These are phyloP conservation scores for Ganoderma resinaceum DNA, from an alignment of 1,284 basidiomycete species.

Conservation along the genomic window DNA sequence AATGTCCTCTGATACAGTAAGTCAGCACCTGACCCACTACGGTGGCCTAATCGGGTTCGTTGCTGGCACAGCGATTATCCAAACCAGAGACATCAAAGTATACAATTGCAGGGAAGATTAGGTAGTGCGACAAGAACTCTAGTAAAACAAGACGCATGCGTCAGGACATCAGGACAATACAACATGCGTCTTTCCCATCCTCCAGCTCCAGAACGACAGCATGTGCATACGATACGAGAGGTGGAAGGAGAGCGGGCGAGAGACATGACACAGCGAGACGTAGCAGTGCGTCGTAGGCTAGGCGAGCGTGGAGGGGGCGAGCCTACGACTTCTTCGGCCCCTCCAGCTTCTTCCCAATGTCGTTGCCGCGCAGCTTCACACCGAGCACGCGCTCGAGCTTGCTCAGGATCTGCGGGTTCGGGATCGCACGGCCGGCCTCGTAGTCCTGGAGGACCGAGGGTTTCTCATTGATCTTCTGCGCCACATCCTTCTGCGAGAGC, in stretches of 20 bases:
- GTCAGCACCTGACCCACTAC: not conserved
- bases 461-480: slow-evolving; percentile 93
- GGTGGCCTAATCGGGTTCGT: too few relatives aligned
- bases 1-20: not conserved
- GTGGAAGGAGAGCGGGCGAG: not conserved
- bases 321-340: slow-evolving; percentile 74
- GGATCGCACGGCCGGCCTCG: slow-evolving; percentile 89
- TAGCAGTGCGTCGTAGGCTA: slow-evolving; percentile 18
- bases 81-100: not conserved
- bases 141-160: slow-evolving; percentile 25
- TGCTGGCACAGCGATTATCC: not conserved
- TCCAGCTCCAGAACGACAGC: not conserved
- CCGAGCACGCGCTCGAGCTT: slow-evolving; percentile 93
- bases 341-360: slow-evolving; percentile 86
- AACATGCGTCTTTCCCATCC: slow-evolving; percentile 2
- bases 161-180: slow-evolving; percentile 20
- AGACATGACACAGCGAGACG: not conserved
- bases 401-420: slow-evolving; percentile 87
- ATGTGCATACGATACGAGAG: not conserved
- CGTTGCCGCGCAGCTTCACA: slow-evolving; percentile 89
- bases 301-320: slow-evolving; percentile 36
- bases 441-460: slow-evolving; percentile 90
- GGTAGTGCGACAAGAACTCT: slow-evolving; percentile 32
- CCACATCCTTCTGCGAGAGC: slow-evolving; percentile 93
- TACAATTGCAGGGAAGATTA: slow-evolving; percentile 29